phyloP scores from a whole-genome alignment of 2,329 filamentous ascomycete genomes.

The Dothideomycetes sp. region DNA sequence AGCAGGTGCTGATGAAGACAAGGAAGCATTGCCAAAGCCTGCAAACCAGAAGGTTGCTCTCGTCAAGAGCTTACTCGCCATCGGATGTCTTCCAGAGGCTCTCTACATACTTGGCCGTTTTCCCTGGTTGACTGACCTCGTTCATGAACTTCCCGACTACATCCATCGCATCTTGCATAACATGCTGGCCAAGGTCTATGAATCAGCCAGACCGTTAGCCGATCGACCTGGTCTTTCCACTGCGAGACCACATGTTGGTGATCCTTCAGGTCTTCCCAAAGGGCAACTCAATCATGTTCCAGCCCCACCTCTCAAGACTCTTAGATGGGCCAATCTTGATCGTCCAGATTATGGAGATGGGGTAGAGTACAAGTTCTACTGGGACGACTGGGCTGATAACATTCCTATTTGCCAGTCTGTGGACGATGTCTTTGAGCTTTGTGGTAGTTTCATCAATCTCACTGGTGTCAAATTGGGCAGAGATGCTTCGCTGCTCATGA shows the following conservation, averaged over 20 bases:
- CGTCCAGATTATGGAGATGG: conserved; percentile 62
- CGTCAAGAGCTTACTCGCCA: conserved; percentile 75
- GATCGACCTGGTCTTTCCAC: conserved; percentile 36
- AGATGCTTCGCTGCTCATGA: conserved; percentile 67
- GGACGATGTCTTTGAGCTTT: conserved; percentile 83
- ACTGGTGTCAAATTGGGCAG: conserved; percentile 85
- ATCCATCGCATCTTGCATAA: conserved; percentile 80
- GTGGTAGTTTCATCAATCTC: conserved; percentile 72
- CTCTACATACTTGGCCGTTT: conserved; percentile 87
- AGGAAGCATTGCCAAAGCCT: conserved; percentile 54
- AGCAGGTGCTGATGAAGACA: conserved; percentile 33
- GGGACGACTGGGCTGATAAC: conserved; percentile 94
- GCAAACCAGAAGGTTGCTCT: conserved; percentile 81
- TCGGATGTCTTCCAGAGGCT: conserved; percentile 86
- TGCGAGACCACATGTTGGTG: conserved; percentile 42
- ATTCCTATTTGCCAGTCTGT: conserved; percentile 83
- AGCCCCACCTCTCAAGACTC: conserved; percentile 55
- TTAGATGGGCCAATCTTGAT: conserved; percentile 80
- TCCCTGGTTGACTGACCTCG: conserved; percentile 82
- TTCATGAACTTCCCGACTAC: conserved; percentile 68
- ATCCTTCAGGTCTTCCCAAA: conserved; percentile 60
- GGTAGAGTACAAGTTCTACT: conserved; percentile 84
- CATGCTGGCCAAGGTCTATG: conserved; percentile 68
- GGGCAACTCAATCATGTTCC: conserved; percentile 53
- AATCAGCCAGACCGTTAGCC: conserved; percentile 40